Evolutionary conservation across 106 monocot genomes (phyloP), one percentile per base, ranked within the genome.

Genomic region (Apostasia ramifera): DNA sequence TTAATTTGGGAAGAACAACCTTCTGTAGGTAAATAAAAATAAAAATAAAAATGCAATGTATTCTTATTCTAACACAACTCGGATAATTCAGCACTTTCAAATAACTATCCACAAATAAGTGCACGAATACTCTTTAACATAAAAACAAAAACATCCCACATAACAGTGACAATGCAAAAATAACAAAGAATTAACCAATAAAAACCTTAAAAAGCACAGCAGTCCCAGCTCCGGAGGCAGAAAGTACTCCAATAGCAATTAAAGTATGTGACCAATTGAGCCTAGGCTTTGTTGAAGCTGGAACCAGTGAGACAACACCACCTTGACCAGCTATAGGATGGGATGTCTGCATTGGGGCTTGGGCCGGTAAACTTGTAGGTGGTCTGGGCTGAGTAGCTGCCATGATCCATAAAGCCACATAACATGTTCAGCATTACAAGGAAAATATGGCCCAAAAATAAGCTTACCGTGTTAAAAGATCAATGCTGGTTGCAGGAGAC

Each of bases 171-270:
- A 61, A 52, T 48, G 6, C 7, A 15, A 55, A 3, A 55, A 7
- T 63, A 37, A 3, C 44, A 40, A 14, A 15, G 5, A 42, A 58
- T 42, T 47, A 46, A 44, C 47, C 47, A 12, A 13, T 50, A 61
- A 8, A 46, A 76, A 98, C 98, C 87, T 98, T 98, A 70, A 87
- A 80, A 49, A 93, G 55, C 14, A 98, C 58, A 71, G 82, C 93
- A 66, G 90, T 80, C 71, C 93, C 93, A 71, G 85, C 82, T 71
- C 98, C 93, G 14, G 89, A 80, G 56, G 90, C 87, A 70, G 93
- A 81, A 68, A 93, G 70, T 11, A 81, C 74, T 12, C 98, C 90
- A 13, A 80, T 65, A 57, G 90, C 90, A 80, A 90, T 46, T 66
- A 87, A 61, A 61, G 83, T 77, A 78, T 90, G 79, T 41, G 79